These are phyloP conservation scores for Gonapodya sp. DNA, from an alignment of 192 early-diverging fungal genomes.

Conservation along the genomic window DNA sequence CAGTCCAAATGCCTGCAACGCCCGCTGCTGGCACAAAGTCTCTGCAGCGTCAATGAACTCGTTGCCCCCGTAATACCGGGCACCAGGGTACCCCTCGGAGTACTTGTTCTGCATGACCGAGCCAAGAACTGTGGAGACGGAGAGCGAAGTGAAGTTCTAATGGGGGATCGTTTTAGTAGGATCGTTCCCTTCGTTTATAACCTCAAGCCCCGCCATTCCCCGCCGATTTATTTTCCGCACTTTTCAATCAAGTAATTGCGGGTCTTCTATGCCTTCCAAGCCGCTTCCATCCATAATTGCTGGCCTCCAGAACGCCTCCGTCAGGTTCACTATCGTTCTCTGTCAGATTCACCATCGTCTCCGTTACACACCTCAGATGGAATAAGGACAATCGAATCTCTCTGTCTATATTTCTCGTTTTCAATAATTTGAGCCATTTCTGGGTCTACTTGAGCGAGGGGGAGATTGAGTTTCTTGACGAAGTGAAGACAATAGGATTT, in stretches of 20 bases:
- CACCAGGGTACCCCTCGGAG: slow-evolving; percentile 93
- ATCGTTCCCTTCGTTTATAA: not conserved
- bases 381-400: slow-evolving; percentile 85
- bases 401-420: slow-evolving; percentile 87
- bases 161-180: not conserved
- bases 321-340: no score
- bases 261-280: no score
- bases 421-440: slow-evolving; percentile 93
- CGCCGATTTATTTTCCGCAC: no score
- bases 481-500: no score
- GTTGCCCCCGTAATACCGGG: slow-evolving; percentile 99
- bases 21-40: slow-evolving; percentile 83
- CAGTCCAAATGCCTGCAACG: slow-evolving; percentile 85
- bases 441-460: slow-evolving; percentile 68
- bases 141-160: slow-evolving; percentile 96
- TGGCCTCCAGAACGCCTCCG: no score
- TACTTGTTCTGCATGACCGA: slow-evolving; percentile 99
- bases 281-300: no score
- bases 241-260: no score
- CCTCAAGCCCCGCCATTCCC: no score
- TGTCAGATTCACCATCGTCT: not conserved
- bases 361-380: slow-evolving; percentile 70
- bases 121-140: slow-evolving; percentile 93
- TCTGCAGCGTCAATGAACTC: slow-evolving; percentile 96
- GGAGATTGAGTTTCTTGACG: slow-evolving; percentile 62